A percentile compares a stretch with the other conserved stretches of the same genome.
Evolutionary conservation across 441 rosid species (phyloP).

Genomic region (Monsonia emarginata): DNA sequence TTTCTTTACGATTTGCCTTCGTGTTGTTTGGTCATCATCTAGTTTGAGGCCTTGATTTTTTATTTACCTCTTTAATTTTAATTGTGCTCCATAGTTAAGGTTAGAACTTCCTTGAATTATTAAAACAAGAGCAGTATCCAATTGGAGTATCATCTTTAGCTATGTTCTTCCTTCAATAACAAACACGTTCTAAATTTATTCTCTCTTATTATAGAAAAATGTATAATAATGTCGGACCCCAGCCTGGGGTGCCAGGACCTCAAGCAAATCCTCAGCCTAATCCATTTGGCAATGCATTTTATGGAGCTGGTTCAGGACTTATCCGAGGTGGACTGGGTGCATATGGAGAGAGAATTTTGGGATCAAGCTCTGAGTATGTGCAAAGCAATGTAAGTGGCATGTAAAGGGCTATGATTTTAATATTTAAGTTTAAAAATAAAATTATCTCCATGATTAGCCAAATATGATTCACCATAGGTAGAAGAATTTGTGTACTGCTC

Average conservation of each 20-base stretch:
- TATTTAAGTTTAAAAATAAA: neutral
- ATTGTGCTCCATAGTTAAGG: too few species aligned
- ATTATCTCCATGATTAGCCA: neutral
- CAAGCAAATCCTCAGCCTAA: slow-evolving; percentile 52
- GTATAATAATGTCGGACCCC: slow-evolving; percentile 61
- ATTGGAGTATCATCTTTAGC: neutral
- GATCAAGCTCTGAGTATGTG: slow-evolving; percentile 86
- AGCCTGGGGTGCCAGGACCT: slow-evolving; percentile 56
- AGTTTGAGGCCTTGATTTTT: too few species aligned
- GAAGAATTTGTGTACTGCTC: neutral
- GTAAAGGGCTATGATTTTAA: neutral
- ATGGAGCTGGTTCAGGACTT: slow-evolving; percentile 88
- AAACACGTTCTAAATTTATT: slow-evolving; percentile 4
- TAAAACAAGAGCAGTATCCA: neutral
- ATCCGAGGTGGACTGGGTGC: slow-evolving; percentile 83
- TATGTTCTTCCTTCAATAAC: neutral
- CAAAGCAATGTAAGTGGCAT: slow-evolving; percentile 74
- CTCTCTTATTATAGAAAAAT: slow-evolving; percentile 32
- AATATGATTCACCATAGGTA: neutral
- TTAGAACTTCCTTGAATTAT: neutral
- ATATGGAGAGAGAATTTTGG: slow-evolving; percentile 74
- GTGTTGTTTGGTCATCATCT: too few species aligned
- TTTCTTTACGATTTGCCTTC: too few species aligned
- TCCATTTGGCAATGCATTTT: slow-evolving; percentile 78
- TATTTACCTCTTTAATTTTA: too few species aligned